Base-by-base conservation (phyloP, 441 rosid genomes). In the Gossypium laxum region DNA sequence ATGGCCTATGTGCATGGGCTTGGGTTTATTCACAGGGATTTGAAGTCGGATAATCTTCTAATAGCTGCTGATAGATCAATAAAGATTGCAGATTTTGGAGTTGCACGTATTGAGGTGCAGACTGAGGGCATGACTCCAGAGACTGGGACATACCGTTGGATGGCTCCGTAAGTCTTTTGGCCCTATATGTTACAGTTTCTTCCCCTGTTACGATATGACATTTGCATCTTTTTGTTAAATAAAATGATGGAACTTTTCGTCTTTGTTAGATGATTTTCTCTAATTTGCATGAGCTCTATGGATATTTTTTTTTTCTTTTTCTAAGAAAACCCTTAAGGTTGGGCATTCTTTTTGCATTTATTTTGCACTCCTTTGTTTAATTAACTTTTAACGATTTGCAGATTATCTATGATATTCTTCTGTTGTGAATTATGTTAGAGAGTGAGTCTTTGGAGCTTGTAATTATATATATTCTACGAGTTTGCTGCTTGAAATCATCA, bases 121-220 rank as follows among this genome's bases (percentile, higher is more conserved):
- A 89, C 96, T 0, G 98, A 93, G 85, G 98, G 98, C 63, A 93
- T 93, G 98, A 93, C 98, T 24, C 98, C 97, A 0, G 98, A 91
- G 86, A 93, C 98, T 2, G 97, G 98, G 72, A 93, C 97, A 3
- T 93, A 93, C 78, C 96, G 97, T 56, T 93, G 98, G 98, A 93
- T 93, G 98, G 98, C 98, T 63, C 98, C 97, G 98, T 91, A 89
- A 91, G 97, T 84, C 70, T 50, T 74, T 65, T 26, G 10, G 70
- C 52, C 51, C 54, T 48, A 8, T 30, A 12, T 51, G 47, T 67
- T 60, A 17, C 30, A 18, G 17, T 71, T 65, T 15, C 34, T 43
- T 70, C 47, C 14, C 19, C 14, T 50, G 19, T n/a, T 22, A 8
- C 24, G 17, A 17, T 26, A 15, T 24, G n/a, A 0, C 59, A 22